These are phyloP conservation scores for Botrytis hyacinthi DNA, from an alignment of 2,329 filamentous ascomycete species.

Conservation along the genomic window DNA sequence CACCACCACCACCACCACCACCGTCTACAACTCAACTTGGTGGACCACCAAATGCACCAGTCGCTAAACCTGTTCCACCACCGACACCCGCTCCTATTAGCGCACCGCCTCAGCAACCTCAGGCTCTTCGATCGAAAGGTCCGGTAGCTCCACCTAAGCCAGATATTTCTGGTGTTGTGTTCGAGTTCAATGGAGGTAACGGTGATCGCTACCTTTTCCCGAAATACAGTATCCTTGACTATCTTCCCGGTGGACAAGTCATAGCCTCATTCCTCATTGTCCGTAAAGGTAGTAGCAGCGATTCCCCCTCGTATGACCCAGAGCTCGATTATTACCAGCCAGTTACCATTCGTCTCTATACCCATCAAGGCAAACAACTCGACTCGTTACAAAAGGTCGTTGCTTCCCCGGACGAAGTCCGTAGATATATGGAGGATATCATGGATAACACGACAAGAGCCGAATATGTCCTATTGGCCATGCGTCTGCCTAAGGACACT, in stretches of 20 bases:
- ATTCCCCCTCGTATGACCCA: constrained; percentile 59
- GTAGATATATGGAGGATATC: constrained; percentile 66
- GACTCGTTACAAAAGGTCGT: constrained; percentile 62
- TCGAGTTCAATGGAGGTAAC: constrained; percentile 65
- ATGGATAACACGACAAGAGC: constrained; percentile 68
- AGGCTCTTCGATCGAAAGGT: constrained; percentile 60
- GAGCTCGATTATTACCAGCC: constrained; percentile 73
- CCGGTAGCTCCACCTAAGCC: constrained; percentile 54
- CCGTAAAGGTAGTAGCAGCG: constrained; percentile 65
- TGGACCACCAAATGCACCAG: constrained; percentile 25
- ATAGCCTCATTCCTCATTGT: constrained; percentile 77
- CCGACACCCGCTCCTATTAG: constrained; percentile 30
- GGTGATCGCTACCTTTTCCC: constrained; percentile 79
- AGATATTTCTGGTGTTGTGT: constrained; percentile 64
- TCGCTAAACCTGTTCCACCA: constrained; percentile 20
- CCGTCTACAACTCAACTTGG: constrained; percentile 20
- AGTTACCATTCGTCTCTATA: constrained; percentile 60
- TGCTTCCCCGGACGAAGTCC: constrained; percentile 61
- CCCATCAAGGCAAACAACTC: constrained; percentile 54
- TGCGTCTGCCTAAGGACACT: constrained; percentile 55
- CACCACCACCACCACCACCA: constrained; percentile 18
- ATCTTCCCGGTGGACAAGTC: constrained; percentile 57
- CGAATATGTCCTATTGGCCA: constrained; percentile 65
- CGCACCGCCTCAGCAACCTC: constrained; percentile 42
- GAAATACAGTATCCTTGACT: constrained; percentile 73